These are phyloP conservation scores for Hymenoscyphus salicellus DNA, from an alignment of 2,329 filamentous ascomycete genomes.

Conservation along the genomic window DNA sequence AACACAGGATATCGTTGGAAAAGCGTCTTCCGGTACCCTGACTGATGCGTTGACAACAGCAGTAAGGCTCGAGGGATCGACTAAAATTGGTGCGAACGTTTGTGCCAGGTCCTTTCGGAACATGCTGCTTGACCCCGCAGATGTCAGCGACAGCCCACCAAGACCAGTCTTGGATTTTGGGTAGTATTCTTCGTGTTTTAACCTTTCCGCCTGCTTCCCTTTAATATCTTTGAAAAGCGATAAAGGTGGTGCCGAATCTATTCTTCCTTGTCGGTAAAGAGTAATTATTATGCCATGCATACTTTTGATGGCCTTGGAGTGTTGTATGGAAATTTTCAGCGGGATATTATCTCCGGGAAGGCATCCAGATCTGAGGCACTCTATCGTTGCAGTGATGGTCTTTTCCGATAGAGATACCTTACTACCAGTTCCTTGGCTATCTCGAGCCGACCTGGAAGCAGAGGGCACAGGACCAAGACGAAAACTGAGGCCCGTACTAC, in stretches of 20 bases:
- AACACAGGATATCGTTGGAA: conserved; percentile 85
- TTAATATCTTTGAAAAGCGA: conserved; percentile 49
- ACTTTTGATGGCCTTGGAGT: conserved; percentile 86
- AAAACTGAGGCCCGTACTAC: conserved; percentile 46
- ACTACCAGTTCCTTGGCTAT: conserved; percentile 49
- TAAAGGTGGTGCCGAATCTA: conserved; percentile 68
- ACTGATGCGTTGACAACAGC: conserved; percentile 80
- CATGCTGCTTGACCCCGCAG: conserved; percentile 81
- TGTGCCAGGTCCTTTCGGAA: conserved; percentile 94
- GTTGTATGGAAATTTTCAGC: conserved; percentile 76
- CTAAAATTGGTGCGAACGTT: conserved; percentile 80
- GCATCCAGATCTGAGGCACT: conserved; percentile 78
- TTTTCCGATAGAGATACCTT: conserved; percentile 57
- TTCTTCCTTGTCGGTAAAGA: conserved; percentile 83
- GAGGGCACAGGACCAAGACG: conserved; percentile 37
- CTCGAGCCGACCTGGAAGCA: conserved; percentile 39
- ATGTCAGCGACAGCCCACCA: conserved; percentile 80
- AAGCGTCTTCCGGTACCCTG: conserved; percentile 82
- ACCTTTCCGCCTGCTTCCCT: conserved; percentile 62
- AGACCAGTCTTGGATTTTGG: conserved; percentile 84
- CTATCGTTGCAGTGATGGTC: conserved; percentile 82
- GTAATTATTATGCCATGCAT: conserved; percentile 91
- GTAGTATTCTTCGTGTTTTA: conserved; percentile 73
- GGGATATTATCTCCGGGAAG: conserved; percentile 81
- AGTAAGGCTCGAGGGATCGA: conserved; percentile 75